Conservation (phyloP, 768 basidiomycete species). For the Solioccasus polychromus region DNA sequence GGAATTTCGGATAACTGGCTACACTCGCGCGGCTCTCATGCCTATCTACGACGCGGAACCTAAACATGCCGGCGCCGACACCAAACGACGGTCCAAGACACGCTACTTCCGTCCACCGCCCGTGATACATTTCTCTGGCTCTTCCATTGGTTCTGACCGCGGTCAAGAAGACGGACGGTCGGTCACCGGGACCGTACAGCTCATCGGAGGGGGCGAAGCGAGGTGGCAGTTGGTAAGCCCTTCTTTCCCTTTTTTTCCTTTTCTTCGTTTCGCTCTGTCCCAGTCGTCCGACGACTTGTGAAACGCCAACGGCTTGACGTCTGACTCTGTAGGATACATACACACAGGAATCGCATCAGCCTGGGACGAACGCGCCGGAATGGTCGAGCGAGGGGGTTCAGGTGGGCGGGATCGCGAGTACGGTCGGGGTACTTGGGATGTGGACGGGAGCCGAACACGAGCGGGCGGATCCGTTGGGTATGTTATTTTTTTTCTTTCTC, state of each 20-base stretch:
- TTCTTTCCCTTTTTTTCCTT: not conserved
- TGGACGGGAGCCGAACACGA: constrained; percentile 56
- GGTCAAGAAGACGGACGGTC: constrained; percentile 32
- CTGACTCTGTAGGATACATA: constrained; percentile 15
- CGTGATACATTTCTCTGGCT: constrained; percentile 49
- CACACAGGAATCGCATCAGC: constrained; percentile 31
- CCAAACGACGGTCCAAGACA: not conserved
- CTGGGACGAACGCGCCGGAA: constrained; percentile 35
- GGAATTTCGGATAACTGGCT: constrained; percentile 41
- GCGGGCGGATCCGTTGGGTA: constrained; percentile 41
- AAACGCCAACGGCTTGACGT: not conserved
- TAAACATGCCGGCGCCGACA: constrained; percentile 7
- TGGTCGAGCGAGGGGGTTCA: constrained; percentile 60
- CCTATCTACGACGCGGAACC: constrained; percentile 13
- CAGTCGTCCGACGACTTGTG: too few species aligned
- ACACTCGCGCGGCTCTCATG: constrained; percentile 28
- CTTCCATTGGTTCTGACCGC: constrained; percentile 38
- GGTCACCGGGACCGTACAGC: constrained; percentile 43
- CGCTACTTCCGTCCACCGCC: constrained; percentile 38
- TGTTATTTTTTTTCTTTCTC: constrained; percentile 8
- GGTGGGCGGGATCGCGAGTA: constrained; percentile 53
- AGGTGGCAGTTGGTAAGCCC: constrained; percentile 49
- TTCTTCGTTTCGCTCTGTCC: not conserved
- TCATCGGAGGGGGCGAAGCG: constrained; percentile 48
- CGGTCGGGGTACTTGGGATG: constrained; percentile 49